These are phyloP conservation scores for Pythium biforme DNA, from an alignment of 352 stramenopile species.

Conservation along the genomic window DNA sequence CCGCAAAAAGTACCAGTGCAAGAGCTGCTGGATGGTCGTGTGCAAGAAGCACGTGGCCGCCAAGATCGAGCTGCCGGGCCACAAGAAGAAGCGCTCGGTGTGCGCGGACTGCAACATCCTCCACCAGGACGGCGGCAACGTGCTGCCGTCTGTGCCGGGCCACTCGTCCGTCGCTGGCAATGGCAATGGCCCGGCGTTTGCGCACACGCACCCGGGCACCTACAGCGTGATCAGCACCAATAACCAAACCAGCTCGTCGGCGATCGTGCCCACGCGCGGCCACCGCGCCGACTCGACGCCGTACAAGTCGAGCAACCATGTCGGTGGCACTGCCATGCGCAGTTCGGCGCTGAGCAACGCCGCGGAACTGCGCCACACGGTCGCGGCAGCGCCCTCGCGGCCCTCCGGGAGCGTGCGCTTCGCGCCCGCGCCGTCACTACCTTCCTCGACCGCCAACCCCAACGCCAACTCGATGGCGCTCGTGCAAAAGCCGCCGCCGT, in stretches of 20 bases:
- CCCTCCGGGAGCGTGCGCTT: slow-evolving; percentile 20
- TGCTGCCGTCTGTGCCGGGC: slow-evolving; percentile 36
- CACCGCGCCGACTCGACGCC: slow-evolving; percentile 18
- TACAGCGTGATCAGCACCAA: no score
- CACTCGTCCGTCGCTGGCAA: no score
- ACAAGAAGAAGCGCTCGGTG: slow-evolving; percentile 68
- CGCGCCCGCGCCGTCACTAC: slow-evolving; percentile 5
- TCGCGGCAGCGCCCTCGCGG: slow-evolving; percentile 6
- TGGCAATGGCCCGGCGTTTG: slow-evolving; percentile 15
- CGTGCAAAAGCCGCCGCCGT: slow-evolving; percentile 19
- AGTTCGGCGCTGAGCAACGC: slow-evolving; percentile 18
- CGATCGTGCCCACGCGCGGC: slow-evolving; percentile 20
- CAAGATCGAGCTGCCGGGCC: slow-evolving; percentile 57
- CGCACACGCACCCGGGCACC: slow-evolving; percentile 14
- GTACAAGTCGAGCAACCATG: slow-evolving; percentile 9
- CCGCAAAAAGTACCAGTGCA: slow-evolving; percentile 86
- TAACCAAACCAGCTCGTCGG: no score
- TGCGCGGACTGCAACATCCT: slow-evolving; percentile 78
- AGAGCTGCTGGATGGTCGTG: slow-evolving; percentile 70
- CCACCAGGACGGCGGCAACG: slow-evolving; percentile 49
- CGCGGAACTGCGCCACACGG: slow-evolving; percentile 23
- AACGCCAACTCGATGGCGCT: slow-evolving; percentile 8
- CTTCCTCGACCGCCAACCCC: not conserved
- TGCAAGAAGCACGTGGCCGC: slow-evolving; percentile 82
- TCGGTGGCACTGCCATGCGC: not conserved